Percentiles rank a stretch among this genome's conserved stretches.
These are phyloP conservation scores for Penicillium herquei DNA, from an alignment of 495 filamentous ascomycete species.

Conservation along the genomic window DNA sequence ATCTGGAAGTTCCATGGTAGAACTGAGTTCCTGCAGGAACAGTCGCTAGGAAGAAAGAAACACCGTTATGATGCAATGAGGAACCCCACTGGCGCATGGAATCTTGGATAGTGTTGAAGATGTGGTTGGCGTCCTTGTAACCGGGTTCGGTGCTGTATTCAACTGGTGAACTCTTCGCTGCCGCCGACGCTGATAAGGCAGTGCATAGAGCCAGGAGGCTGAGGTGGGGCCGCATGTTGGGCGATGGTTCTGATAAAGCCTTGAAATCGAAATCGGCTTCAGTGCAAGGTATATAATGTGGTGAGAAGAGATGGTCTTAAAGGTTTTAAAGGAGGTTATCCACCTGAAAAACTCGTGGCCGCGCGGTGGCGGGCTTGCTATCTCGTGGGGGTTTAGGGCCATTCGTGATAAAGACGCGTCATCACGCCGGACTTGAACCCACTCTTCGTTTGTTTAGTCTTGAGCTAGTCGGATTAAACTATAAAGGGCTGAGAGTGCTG, in stretches of 20 bases:
- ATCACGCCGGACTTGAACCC: neutral
- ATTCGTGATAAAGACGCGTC: neutral
- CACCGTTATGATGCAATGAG: slow-evolving; percentile 66
- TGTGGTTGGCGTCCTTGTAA: slow-evolving; percentile 51
- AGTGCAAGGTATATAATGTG: no score
- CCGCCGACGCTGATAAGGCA: slow-evolving; percentile 3
- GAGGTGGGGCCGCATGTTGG: slow-evolving; percentile 9
- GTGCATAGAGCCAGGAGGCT: slow-evolving; percentile 10
- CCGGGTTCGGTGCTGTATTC: neutral
- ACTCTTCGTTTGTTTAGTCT: neutral
- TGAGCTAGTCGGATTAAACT: no score
- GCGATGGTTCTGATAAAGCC: no score
- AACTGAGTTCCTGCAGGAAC: slow-evolving; percentile 59
- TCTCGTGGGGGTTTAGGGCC: neutral
- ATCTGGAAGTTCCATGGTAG: slow-evolving; percentile 55
- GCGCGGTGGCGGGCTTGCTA: neutral
- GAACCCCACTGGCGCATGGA: slow-evolving; percentile 71
- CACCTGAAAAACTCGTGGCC: neutral
- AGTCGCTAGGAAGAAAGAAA: slow-evolving; percentile 59
- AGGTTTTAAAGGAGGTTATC: no score
- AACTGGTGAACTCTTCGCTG: neutral
- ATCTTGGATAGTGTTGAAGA: slow-evolving; percentile 66
- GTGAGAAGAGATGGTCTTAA: no score
- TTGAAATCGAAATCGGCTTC: no score
- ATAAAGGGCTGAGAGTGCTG: no score